Evolutionary conservation across 768 basidiomycete species (phyloP), one percentile per base, ranked within the genome.

Genomic region (Suillus lakei): DNA sequence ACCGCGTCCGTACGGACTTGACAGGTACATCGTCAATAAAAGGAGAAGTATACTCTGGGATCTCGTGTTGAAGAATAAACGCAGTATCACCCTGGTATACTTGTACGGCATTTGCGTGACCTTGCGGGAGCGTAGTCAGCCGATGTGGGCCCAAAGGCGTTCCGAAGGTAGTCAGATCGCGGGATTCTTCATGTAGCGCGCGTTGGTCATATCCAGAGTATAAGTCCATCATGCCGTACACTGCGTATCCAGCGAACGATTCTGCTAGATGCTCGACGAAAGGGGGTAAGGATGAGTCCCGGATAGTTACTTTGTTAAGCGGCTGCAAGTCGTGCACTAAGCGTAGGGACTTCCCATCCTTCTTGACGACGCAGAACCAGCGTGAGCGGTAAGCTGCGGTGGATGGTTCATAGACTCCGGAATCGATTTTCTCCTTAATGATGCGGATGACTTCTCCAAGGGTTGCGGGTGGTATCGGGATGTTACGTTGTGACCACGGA

Each of bases 161-260:
- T 62, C 79, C 74, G 69, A 84, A 85, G 0, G 79, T 81, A 0
- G 82, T 84, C 12, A 80, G 68, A 46, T 84, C 80, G 10, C 75
- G 59, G 0, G 77, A 82, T 8, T 66, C 64, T 23, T 69, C 68
- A n/a, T 72, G 66, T 0, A 82, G 64, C 0, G 66, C 56, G n/a
- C 77, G n/a, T 30, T 79, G 74, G 60, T 83, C 78, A 66, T 78
- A 82, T 38, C 79, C 79, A 0, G 78, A 74, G 62, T 72, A 80
- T 3, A 81, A 64, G 54, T 80, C 79, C 16, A 80, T 64, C 41
- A 76, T 77, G 2, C 69, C 77, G 46, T 76, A 74, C 16, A 74
- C 69, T 0, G 72, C 62, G 0, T 73, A 68, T 39, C 80, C 79
- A 0, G 74, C 75, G 59, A 80, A 82, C 1, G 71, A 62, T 34